Conservation (phyloP, 2,329 filamentous ascomycete genomes). For the Ascomycota sp. region DNA sequence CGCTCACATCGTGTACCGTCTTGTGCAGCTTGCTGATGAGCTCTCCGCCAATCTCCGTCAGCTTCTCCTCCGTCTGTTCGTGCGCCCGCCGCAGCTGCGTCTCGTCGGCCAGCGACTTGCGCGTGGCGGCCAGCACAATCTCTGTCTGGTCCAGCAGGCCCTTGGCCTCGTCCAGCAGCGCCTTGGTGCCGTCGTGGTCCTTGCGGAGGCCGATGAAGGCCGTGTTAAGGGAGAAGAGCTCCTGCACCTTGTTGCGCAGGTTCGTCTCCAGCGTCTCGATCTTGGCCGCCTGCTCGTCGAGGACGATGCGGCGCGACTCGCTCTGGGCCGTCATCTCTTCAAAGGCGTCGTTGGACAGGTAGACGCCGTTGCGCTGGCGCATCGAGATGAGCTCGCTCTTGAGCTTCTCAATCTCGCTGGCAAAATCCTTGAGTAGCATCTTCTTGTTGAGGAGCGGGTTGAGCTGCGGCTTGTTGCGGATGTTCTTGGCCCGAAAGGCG, state of each 20-base stretch:
- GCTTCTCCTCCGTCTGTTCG: slow-evolving; percentile 60
- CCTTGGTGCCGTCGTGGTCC: slow-evolving; percentile 61
- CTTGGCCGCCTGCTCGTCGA: slow-evolving; percentile 79
- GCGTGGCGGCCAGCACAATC: slow-evolving; percentile 57
- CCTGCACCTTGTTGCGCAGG: slow-evolving; percentile 80
- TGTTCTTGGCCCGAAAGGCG: slow-evolving; percentile 94
- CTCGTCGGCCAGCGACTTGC: slow-evolving; percentile 60
- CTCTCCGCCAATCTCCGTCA: slow-evolving; percentile 51
- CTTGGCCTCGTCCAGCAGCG: slow-evolving; percentile 58
- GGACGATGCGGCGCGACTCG: slow-evolving; percentile 76
- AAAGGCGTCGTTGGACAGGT: slow-evolving; percentile 71
- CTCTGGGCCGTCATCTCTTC: slow-evolving; percentile 84
- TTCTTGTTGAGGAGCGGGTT: slow-evolving; percentile 89
- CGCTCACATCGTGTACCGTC: slow-evolving; percentile 63
- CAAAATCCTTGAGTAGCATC: slow-evolving; percentile 76
- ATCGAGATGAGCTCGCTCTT: slow-evolving; percentile 89
- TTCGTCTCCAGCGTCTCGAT: slow-evolving; percentile 85
- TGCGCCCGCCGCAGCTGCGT: slow-evolving; percentile 63
- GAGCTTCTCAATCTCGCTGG: slow-evolving; percentile 78
- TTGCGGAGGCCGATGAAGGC: slow-evolving; percentile 79
- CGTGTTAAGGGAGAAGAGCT: slow-evolving; percentile 69
- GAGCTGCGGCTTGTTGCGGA: slow-evolving; percentile 90
- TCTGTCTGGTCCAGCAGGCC: slow-evolving; percentile 75
- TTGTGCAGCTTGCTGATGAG: slow-evolving; percentile 59
- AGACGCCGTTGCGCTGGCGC: slow-evolving; percentile 83